phyloP scores from a whole-genome alignment of 2,329 filamentous ascomycete species.

The Microdochium paspali region DNA sequence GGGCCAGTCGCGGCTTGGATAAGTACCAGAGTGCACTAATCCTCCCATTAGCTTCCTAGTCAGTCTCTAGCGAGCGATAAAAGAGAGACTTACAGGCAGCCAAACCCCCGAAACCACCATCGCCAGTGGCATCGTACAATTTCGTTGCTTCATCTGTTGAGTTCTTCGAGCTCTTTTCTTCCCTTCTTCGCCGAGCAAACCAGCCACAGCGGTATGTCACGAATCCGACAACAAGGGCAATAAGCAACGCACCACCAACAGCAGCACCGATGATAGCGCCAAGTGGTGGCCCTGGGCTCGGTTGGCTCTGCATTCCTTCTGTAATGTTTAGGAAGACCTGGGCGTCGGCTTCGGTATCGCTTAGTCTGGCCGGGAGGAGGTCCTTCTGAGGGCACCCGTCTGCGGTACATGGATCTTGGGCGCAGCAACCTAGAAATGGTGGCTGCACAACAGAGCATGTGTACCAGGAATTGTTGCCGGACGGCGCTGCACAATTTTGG shows the following conservation, averaged over 20 bases:
- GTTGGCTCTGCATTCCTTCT: not conserved
- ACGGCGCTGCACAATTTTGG: slow-evolving; percentile 18
- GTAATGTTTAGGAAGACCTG: slow-evolving; percentile 8
- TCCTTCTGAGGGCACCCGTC: slow-evolving; percentile 17
- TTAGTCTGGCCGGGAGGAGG: slow-evolving; percentile 15
- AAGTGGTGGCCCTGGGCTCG: slow-evolving; percentile 5
- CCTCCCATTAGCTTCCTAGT: not conserved
- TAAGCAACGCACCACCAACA: slow-evolving; percentile 8
- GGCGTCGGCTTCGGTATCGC: slow-evolving; percentile 7
- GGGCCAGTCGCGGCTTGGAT: not conserved
- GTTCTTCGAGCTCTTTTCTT: slow-evolving; percentile 2
- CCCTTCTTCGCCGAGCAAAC: slow-evolving; percentile 6
- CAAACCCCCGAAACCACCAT: not conserved
- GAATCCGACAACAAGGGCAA: slow-evolving; percentile 10
- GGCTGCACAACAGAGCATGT: slow-evolving; percentile 18
- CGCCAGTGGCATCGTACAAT: slow-evolving; percentile 1
- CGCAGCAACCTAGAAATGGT: slow-evolving; percentile 27
- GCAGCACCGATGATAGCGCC: slow-evolving; percentile 11
- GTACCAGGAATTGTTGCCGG: slow-evolving; percentile 17
- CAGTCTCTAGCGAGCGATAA: not conserved
- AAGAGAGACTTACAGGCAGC: not conserved
- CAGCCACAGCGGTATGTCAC: slow-evolving; percentile 12
- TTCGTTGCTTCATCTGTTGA: slow-evolving; percentile 1
- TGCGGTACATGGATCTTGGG: slow-evolving; percentile 19
- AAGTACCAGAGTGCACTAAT: not conserved